Conservation (phyloP, 257 asterid species). For the Buddleja alternifolia region DNA sequence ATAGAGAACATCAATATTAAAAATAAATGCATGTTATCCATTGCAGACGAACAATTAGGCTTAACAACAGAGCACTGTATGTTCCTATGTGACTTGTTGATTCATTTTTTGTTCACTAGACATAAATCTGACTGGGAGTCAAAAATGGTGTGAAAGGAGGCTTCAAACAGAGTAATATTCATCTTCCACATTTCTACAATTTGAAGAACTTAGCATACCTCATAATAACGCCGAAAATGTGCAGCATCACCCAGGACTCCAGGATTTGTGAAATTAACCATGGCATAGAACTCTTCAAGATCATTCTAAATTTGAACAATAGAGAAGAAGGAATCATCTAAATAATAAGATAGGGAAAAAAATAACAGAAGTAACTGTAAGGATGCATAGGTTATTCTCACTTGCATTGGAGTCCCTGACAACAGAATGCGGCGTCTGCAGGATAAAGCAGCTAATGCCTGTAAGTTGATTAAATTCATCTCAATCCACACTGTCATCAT, state of each 20-base stretch:
- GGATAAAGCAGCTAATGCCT: constrained; percentile 91
- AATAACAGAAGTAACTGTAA: constrained; percentile 18
- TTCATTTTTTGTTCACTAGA: background rate
- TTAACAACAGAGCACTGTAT: constrained; percentile 18
- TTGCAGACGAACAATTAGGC: constrained; percentile 18
- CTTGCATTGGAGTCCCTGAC: constrained; percentile 99
- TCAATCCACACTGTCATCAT: constrained; percentile 27
- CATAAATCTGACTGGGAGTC: constrained; percentile 12
- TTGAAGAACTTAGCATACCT: constrained; percentile 55
- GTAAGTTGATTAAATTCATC: constrained; percentile 37
- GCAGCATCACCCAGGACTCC: constrained; percentile 92
- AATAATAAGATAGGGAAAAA: constrained; percentile 18
- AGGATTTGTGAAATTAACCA: constrained; percentile 96
- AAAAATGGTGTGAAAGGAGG: constrained; percentile 1
- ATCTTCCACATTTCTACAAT: constrained; percentile 22
- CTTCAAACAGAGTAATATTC: constrained; percentile 2
- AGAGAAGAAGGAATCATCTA: constrained; percentile 20
- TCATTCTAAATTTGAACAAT: constrained; percentile 66
- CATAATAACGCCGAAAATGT: constrained; percentile 88
- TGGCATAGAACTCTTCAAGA: constrained; percentile 96
- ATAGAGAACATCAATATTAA: constrained; percentile 26
- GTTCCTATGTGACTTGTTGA: constrained; percentile 5
- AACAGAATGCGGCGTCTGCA: constrained; percentile 87
- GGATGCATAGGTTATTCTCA: constrained; percentile 43
- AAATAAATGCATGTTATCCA: constrained; percentile 19